Evolutionary conservation across 2,329 filamentous ascomycete species (phyloP), one percentile per base, ranked within the genome.

Genomic region (Diaporthe sp.): DNA sequence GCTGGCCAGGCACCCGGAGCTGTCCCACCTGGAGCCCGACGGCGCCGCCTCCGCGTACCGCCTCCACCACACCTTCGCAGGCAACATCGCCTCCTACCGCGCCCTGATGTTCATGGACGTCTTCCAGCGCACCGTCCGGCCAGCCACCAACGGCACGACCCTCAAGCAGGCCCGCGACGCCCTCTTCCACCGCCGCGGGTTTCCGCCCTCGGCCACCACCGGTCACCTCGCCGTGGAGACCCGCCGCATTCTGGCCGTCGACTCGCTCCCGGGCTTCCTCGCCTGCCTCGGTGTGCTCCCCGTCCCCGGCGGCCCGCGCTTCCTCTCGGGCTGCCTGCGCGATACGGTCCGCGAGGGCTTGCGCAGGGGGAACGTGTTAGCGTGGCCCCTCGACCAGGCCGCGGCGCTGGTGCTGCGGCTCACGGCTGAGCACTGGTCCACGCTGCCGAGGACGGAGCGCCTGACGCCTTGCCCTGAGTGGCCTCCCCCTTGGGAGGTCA

Each of bases 51-150:
- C 87, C 2, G 75, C 82, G 0, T 89, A 89, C 78, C 87, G 88
- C 13, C 83, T 90, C 0, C 76, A 82, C 61, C 84, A 84, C 77
- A 89, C 87, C 0, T 90, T 88, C 78, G 79, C 84, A 19, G 87
- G 85, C 19, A 85, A 83, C 28, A 82, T 81, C 39, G 88, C 86
- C 1, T 88, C 86, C 0, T 89, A 89, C 79, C 85, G 87, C 2
- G 84, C 89, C 5, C 82, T 90, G 37, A 89, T 90, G 87, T 88
- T 90, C 81, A 84, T 86, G 13, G 87, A 87, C 74, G 82, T 89
- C 19, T 89, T 90, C 80, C 85, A 85, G 13, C 84, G 81, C 65
- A 85, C 84, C 0, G 87, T 85, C 4, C 84, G 87, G 3, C 83
- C 83, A 0, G 4, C 81, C 31, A 9, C 78, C 25, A 79, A 81